Evolutionary conservation across 768 basidiomycete genomes (phyloP).

Genomic region (Psilocybe tampanensis): DNA sequence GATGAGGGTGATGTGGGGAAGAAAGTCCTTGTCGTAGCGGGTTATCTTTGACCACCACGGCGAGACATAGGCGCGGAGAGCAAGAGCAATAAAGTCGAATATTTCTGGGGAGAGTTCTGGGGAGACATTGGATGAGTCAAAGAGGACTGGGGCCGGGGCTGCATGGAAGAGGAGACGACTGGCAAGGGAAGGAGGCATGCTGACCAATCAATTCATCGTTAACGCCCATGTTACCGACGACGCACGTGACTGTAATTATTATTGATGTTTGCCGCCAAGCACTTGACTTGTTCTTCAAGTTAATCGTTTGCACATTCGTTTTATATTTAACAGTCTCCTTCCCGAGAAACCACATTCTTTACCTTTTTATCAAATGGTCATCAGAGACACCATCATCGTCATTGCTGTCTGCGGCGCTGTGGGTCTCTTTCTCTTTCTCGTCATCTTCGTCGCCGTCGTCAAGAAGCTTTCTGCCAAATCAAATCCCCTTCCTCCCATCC

Average conservation of each 20-base stretch:
- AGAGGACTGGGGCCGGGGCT: constrained; percentile 53
- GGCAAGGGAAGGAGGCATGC: constrained; percentile 32
- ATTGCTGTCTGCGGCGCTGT: constrained; percentile 47
- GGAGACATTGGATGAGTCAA: constrained; percentile 43
- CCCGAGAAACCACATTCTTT: background rate
- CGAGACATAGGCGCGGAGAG: constrained; percentile 75
- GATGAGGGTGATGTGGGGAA: constrained; percentile 68
- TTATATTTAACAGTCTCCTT: constrained; percentile 11
- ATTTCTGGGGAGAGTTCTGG: constrained; percentile 67
- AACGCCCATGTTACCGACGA: background rate
- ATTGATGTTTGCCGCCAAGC: constrained; percentile 5
- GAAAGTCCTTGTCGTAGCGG: constrained; percentile 81
- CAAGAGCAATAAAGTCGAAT: constrained; percentile 81
- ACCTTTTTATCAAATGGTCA: constrained; percentile 16
- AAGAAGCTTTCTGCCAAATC: constrained; percentile 31
- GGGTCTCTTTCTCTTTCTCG: constrained; percentile 38
- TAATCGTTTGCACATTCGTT: constrained; percentile 6
- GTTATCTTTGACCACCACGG: constrained; percentile 89
- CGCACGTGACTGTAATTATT: constrained; percentile 16
- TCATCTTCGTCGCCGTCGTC: constrained; percentile 39
- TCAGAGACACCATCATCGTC: constrained; percentile 49
- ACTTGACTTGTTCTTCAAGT: background rate
- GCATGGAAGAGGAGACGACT: constrained; percentile 68
- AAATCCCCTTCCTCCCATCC: constrained; percentile 63
- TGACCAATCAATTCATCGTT: background rate